Percentiles rank a stretch among this genome's conserved stretches.
These are phyloP conservation scores for Penicillium nucicola DNA, from an alignment of 495 filamentous ascomycete genomes.

Conservation along the genomic window DNA sequence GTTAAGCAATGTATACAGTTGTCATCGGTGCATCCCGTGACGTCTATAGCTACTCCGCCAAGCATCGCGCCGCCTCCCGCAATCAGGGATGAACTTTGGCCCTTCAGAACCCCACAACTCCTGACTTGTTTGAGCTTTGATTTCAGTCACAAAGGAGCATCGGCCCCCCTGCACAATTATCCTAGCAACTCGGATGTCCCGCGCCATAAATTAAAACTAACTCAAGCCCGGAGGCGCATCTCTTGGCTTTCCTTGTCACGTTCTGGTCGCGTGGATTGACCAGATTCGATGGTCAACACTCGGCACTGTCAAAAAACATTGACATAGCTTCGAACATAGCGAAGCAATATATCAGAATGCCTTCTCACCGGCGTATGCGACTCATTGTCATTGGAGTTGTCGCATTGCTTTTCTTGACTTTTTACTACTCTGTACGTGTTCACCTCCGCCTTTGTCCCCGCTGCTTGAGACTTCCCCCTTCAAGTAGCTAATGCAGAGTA, in stretches of 20 bases:
- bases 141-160: background rate
- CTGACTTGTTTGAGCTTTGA: background rate
- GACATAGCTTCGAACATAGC: no score
- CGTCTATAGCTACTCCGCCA: constrained; percentile 1
- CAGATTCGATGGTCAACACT: background rate
- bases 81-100: constrained; percentile 1
- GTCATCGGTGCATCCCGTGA: background rate
- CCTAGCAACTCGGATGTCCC: no score
- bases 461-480: background rate
- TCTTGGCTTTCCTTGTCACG: background rate
- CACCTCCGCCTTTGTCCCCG: background rate
- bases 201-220: no score
- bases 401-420: constrained; percentile 52
- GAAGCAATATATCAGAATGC: constrained; percentile 50
- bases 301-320: background rate
- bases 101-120: constrained; percentile 8
- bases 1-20: no score
- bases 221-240: no score
- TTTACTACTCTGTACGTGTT: constrained; percentile 58
- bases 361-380: constrained; percentile 65
- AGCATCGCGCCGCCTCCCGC: background rate
- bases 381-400: constrained; percentile 56
- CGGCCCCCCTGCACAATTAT: background rate
- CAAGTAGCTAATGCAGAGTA: constrained; percentile 1
- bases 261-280: background rate